phyloP scores from a whole-genome alignment of 768 basidiomycete species.

The Artomyces pyxidatus region DNA sequence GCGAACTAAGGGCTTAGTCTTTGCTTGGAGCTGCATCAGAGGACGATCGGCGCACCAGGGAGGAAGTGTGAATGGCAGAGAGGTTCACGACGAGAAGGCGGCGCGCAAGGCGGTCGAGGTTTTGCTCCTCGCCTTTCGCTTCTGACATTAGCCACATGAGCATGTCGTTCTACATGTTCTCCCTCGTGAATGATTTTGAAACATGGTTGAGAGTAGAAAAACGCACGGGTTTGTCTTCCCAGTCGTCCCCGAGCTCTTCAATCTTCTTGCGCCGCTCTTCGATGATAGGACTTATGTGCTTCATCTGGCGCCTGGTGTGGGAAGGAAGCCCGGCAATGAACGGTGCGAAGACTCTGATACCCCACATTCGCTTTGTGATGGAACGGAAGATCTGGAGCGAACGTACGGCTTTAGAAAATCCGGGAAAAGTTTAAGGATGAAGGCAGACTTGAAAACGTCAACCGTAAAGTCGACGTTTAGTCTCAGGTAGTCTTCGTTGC shows the following conservation, averaged over 20 bases:
- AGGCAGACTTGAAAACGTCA: constrained; percentile 24
- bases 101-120: constrained; percentile 20
- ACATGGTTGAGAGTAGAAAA: neutral
- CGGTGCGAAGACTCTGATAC: neutral
- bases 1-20: neutral
- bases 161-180: constrained; percentile 27
- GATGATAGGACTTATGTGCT: neutral
- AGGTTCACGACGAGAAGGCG: constrained; percentile 32
- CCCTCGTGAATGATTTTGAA: neutral
- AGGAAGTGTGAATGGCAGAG: constrained; percentile 27
- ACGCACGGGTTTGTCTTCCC: constrained; percentile 5
- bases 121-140: constrained; percentile 22
- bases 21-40: neutral
- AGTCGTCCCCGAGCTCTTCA: neutral
- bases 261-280: neutral
- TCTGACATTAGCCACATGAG: constrained; percentile 34
- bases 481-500: constrained; percentile 28
- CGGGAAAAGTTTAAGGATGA: constrained; percentile 28
- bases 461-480: constrained; percentile 27
- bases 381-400: neutral
- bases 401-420: constrained; percentile 26
- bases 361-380: neutral
- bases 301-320: neutral
- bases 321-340: neutral
- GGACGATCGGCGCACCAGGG: constrained; percentile 21